Evolutionary conservation across 1,284 basidiomycete species (phyloP).

Genomic region (Fomitopsis betulina): DNA sequence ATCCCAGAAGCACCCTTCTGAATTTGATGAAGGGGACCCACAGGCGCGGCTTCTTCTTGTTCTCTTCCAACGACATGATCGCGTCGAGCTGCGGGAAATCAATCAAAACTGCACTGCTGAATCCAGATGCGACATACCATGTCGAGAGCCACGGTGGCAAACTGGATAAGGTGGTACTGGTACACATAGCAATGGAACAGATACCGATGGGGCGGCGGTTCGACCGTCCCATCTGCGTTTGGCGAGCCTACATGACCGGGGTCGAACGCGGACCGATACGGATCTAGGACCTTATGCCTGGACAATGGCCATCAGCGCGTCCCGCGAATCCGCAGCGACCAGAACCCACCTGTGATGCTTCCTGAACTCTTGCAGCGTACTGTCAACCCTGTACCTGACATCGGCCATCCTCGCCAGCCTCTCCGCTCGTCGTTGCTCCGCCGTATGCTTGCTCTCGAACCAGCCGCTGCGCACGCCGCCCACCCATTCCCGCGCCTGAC

Average conservation of each 20-base stretch:
- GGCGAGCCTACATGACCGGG: slow-evolving; percentile 30
- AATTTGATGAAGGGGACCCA: slow-evolving; percentile 62
- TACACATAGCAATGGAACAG: slow-evolving; percentile 71
- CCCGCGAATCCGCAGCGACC: background rate
- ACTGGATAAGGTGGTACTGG: slow-evolving; percentile 39
- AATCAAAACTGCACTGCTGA: background rate
- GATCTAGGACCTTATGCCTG: slow-evolving; percentile 64
- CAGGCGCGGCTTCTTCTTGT: slow-evolving; percentile 43
- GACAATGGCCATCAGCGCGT: slow-evolving; percentile 5
- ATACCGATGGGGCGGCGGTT: slow-evolving; percentile 54
- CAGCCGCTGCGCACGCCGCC: slow-evolving; percentile 34
- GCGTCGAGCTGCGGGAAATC: slow-evolving; percentile 40
- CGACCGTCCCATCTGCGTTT: slow-evolving; percentile 19
- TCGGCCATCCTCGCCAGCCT: slow-evolving; percentile 30
- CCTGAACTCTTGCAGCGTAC: slow-evolving; percentile 44
- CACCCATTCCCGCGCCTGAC: slow-evolving; percentile 50
- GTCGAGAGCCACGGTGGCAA: slow-evolving; percentile 23
- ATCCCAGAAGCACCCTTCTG: slow-evolving; percentile 26
- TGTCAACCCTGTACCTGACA: slow-evolving; percentile 36
- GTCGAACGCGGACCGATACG: slow-evolving; percentile 63
- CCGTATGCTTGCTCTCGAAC: slow-evolving; percentile 33
- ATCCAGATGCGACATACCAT: slow-evolving; percentile 19
- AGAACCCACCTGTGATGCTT: slow-evolving; percentile 43
- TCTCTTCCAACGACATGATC: slow-evolving; percentile 54
- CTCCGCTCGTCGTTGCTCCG: slow-evolving; percentile 32